Evolutionary conservation across 371 early-diverging fungal species (phyloP).

Genomic region (Capillidium heterosporum): DNA sequence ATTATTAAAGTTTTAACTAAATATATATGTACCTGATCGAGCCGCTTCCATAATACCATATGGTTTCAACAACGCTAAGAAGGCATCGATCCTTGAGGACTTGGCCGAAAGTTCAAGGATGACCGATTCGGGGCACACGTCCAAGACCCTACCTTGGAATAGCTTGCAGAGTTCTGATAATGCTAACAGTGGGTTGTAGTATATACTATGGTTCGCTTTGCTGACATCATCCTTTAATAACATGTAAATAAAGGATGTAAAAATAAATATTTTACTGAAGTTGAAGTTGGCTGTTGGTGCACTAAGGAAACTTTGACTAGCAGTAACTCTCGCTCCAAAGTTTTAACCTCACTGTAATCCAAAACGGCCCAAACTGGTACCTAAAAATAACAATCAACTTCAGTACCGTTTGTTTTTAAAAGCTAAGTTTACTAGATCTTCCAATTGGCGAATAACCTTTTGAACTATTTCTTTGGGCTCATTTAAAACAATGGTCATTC

Average conservation of each 20-base stretch:
- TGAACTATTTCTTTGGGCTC: constrained; percentile 72
- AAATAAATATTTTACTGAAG: not conserved
- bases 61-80: constrained; percentile 74
- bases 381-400: constrained; percentile 12
- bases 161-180: constrained; percentile 62
- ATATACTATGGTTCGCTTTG: not conserved
- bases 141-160: constrained; percentile 72
- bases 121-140: constrained; percentile 63
- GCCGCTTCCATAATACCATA: constrained; percentile 88
- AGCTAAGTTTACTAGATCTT: constrained; percentile 51
- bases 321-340: constrained; percentile 81
- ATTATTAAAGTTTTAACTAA: not conserved
- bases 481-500: constrained; percentile 88
- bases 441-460: constrained; percentile 83
- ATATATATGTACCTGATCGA: constrained; percentile 42
- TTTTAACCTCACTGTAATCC: constrained; percentile 67
- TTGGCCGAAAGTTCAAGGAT: constrained; percentile 76
- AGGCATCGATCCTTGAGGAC: constrained; percentile 65
- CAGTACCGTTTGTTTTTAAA: not conserved
- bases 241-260: not conserved
- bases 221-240: not conserved
- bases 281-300: constrained; percentile 14
- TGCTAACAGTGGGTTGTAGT: constrained; percentile 1
- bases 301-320: constrained; percentile 82
- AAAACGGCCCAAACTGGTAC: constrained; percentile 94